Conservation (phyloP, 176 grass and related monocot species). For the Canna indica region DNA sequence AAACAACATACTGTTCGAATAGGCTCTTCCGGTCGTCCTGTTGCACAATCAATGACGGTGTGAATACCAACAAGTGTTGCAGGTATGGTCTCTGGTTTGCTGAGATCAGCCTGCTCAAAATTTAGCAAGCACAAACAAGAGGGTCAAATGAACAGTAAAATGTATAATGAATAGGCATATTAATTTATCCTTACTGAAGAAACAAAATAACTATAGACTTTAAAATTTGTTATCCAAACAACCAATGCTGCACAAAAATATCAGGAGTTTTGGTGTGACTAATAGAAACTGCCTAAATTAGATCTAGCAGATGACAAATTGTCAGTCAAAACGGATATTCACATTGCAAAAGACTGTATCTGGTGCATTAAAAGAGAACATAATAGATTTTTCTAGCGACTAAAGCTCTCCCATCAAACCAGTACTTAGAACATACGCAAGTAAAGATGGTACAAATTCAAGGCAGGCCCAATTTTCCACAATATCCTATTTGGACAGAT, state of each 20-base stretch:
- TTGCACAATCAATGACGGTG: slow-evolving; percentile 83
- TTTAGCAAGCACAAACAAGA: not conserved
- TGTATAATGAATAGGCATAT: not conserved
- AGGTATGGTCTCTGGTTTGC: slow-evolving; percentile 91
- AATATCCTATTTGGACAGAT: not conserved
- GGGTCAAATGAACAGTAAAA: not conserved
- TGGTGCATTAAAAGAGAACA: not conserved
- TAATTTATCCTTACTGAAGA: not conserved
- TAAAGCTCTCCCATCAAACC: not conserved
- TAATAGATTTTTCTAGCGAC: too few species aligned
- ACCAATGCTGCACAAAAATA: too few species aligned
- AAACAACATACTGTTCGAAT: slow-evolving; percentile 57
- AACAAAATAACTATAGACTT: not conserved
- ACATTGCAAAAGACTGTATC: not conserved
- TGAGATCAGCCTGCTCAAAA: slow-evolving; percentile 68
- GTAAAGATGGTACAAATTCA: not conserved
- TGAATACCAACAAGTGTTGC: slow-evolving; percentile 90
- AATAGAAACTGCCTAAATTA: not conserved
- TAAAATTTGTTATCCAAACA: not conserved
- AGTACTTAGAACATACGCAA: not conserved
- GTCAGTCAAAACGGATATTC: not conserved
- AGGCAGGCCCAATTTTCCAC: not conserved
- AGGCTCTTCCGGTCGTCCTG: slow-evolving; percentile 88
- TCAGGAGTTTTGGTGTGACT: not conserved
- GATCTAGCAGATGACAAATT: not conserved